Evolutionary conservation across 169 alveolate genomes (phyloP).

Genomic region (Eimeria falciformis): DNA sequence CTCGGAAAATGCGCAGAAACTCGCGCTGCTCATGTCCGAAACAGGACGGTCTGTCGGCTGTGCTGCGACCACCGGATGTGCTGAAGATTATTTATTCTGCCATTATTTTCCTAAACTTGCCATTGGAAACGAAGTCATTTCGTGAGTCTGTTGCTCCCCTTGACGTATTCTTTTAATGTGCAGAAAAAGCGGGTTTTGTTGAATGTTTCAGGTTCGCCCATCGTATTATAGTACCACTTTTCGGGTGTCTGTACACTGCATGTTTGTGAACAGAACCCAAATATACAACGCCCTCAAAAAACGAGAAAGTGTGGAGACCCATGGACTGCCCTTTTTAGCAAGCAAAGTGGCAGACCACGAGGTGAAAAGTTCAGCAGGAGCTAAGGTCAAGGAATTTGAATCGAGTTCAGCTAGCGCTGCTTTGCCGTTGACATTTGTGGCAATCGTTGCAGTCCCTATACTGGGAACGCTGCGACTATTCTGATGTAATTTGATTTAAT

Average conservation of each 20-base stretch:
- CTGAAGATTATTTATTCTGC: neutral
- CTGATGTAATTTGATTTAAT: too few relatives aligned
- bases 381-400: neutral
- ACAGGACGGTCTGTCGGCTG: neutral
- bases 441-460: neutral
- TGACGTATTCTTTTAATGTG: too few relatives aligned
- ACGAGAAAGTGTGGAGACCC: neutral
- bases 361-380: neutral
- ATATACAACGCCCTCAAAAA: neutral
- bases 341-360: neutral
- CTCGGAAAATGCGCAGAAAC: neutral
- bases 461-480: neutral
- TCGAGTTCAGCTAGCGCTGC: neutral
- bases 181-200: neutral
- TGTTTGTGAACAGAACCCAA: neutral
- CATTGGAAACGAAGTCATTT: neutral
- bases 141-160: neutral
- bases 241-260: too few relatives aligned
- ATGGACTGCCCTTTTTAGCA: neutral
- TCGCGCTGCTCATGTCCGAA: neutral
- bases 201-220: too few relatives aligned
- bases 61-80: conserved; percentile 12
- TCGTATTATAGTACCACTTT: too few relatives aligned
- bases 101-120: neutral
- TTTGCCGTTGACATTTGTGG: neutral